A percentile compares a stretch with the other conserved stretches of the same genome.
These are phyloP conservation scores for Boechera retrofracta DNA, from an alignment of 345 rosid species.

Conservation along the genomic window DNA sequence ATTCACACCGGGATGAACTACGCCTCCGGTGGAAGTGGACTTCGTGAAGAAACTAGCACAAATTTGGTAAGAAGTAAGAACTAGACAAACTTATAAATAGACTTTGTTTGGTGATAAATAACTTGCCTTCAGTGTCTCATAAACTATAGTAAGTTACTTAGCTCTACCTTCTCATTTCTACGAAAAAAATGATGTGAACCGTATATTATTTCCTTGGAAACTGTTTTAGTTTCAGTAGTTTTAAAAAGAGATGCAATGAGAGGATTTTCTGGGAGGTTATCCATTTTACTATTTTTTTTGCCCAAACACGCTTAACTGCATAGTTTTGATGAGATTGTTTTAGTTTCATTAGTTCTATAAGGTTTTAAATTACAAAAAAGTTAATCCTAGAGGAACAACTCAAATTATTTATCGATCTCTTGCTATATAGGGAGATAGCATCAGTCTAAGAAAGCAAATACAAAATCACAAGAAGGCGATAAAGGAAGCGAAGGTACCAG, in stretches of 20 bases:
- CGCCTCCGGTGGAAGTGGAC: slow-evolving; percentile 51
- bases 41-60: slow-evolving; percentile 40
- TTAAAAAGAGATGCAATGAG: too few relatives aligned
- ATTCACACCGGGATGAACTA: slow-evolving; percentile 53
- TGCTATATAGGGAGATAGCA: slow-evolving; percentile 50
- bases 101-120: not conserved
- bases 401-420: not conserved
- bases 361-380: not conserved
- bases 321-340: not conserved
- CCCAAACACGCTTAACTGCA: not conserved
- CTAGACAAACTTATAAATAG: slow-evolving; percentile 2
- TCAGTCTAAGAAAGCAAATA: slow-evolving; percentile 51
- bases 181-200: not conserved
- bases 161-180: not conserved
- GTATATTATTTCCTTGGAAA: not conserved
- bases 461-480: slow-evolving; percentile 46
- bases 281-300: too few relatives aligned
- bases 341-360: not conserved
- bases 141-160: not conserved
- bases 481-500: slow-evolving; percentile 34
- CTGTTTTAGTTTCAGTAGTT: not conserved
- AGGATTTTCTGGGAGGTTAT: not conserved
- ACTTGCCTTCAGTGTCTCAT: not conserved
- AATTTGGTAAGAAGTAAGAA: slow-evolving; percentile 41
- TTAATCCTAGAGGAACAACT: not conserved